Base-by-base conservation (phyloP, 1,284 basidiomycete genomes). In the Cryptococcus sp. region DNA sequence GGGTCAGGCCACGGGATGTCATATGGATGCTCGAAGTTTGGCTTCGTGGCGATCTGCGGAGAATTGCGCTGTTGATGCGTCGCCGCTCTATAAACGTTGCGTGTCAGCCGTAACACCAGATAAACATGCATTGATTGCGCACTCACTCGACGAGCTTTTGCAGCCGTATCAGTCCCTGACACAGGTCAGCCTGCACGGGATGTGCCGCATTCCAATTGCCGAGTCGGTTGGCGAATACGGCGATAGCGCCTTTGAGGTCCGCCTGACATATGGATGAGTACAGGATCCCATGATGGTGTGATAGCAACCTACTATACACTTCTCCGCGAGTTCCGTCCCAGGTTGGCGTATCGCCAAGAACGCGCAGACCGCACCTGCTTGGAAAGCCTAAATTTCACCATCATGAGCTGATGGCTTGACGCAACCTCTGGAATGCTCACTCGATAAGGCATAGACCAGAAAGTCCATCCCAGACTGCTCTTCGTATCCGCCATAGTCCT, bases 261-360 rank as follows among this genome's bases (percentile, higher is more conserved):
- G 64, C 64, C 73, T 75, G 49, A 2, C 23, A 49, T 47, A 25
- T 31, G 11, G 11, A 17, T 17, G 22, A 17, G 42, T 39, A 20
- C 10, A 20, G 20, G 27, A 38, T 8, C 2, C 16, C 8, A 22
- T 13, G 7, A 2, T 35, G 8, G 10, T 2, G 7, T 10, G 8
- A 35, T 10, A 35, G 31, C 8, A 1, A 61, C 69, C 62, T 51
- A 75, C 73, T 27, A 76, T 50, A 55, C 78, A 79, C n/a, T 67
- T 64, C 22, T 65, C 66, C 3, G 75, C 76, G 1, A 73, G 52
- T 15, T 66, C 61, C 1, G 70, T 72, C n/a, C 67, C 67, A 1
- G 78, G 78, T 39, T 78, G 68, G 42, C 78, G 65, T 44, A 79
- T 73, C 8, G 77, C 76, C 22, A 79, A 56, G 60, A 79, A 79